Conservation (phyloP, 257 asterid genomes). For the Nicotiana benthamiana region DNA sequence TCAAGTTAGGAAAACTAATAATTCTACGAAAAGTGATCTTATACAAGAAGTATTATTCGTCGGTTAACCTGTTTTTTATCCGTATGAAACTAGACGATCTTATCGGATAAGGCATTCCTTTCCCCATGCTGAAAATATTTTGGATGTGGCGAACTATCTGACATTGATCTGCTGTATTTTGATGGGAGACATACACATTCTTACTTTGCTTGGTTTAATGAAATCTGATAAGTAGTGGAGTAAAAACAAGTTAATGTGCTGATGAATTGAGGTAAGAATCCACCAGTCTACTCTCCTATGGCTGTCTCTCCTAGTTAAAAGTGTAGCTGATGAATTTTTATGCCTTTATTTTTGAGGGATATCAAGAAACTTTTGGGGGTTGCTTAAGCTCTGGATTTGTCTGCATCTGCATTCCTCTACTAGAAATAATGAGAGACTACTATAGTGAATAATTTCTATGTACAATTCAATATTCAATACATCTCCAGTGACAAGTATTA, state of each 20-base stretch:
- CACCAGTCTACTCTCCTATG: not conserved
- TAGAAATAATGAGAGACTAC: not conserved
- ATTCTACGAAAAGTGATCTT: no score
- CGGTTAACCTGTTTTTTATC: no score
- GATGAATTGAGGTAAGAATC: slow-evolving; percentile 61
- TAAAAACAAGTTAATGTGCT: not conserved
- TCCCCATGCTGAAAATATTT: not conserved
- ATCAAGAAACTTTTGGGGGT: slow-evolving; percentile 71
- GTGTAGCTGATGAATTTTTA: not conserved
- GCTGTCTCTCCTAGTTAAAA: not conserved
- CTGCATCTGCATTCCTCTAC: not conserved
- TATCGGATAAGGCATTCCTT: not conserved
- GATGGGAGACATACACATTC: not conserved
- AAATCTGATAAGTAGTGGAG: not conserved
- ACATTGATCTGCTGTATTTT: not conserved
- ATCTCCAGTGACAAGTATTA: not conserved
- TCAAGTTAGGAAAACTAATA: no score
- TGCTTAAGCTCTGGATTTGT: slow-evolving; percentile 16
- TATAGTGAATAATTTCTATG: not conserved
- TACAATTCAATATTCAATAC: not conserved
- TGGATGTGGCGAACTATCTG: not conserved
- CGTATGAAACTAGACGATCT: no score
- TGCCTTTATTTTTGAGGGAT: slow-evolving; percentile 37
- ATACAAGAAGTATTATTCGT: no score
- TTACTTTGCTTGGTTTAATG: not conserved